These are phyloP conservation scores for Mycena capillaripes DNA, from an alignment of 768 basidiomycete species.

Conservation along the genomic window DNA sequence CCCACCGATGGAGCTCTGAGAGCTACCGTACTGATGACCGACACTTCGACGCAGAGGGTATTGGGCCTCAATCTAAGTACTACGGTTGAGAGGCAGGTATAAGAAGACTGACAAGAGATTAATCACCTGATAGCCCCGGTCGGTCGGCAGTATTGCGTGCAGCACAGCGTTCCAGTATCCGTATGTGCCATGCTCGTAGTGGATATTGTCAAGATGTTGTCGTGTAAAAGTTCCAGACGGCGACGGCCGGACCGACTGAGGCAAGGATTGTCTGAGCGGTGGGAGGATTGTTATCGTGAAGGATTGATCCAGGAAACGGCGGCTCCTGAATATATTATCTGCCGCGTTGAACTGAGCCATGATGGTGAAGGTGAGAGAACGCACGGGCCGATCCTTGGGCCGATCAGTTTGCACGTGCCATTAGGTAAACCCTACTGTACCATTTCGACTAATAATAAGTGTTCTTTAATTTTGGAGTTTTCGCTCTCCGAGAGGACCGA, in stretches of 20 bases:
- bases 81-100: background rate
- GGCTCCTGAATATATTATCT: background rate
- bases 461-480: too few relatives aligned
- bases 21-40: background rate
- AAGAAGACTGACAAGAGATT: background rate
- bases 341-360: conserved; percentile 3
- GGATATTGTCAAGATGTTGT: too few relatives aligned
- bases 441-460: too few relatives aligned
- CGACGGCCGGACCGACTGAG: background rate
- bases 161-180: background rate
- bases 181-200: conserved; percentile 1
- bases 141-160: background rate
- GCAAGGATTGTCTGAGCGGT: background rate
- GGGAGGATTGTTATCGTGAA: background rate
- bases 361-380: too few relatives aligned
- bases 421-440: too few relatives aligned
- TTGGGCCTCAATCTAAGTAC: background rate
- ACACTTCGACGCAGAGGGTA: conserved; percentile 1
- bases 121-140: background rate
- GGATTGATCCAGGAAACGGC: background rate
- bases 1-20: background rate
- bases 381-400: too few relatives aligned
- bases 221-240: conserved; percentile 6
- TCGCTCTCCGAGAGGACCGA: too few relatives aligned
- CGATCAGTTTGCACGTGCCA: too few relatives aligned